phyloP scores from a whole-genome alignment of 1,139 yeast species.

The Pichia norvegensis region DNA sequence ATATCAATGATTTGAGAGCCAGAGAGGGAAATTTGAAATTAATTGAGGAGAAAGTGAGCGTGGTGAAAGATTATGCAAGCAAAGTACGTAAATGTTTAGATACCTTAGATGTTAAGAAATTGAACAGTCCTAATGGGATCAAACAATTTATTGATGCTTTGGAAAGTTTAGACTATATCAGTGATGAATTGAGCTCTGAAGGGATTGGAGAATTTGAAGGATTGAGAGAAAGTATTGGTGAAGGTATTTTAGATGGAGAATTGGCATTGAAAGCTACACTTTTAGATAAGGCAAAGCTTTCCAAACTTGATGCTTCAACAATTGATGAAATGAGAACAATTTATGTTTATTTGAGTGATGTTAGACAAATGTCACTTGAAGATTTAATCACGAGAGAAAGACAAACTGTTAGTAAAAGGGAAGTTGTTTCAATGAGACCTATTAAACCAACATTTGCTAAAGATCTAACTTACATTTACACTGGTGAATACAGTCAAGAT shows the following conservation, averaged over 20 bases:
- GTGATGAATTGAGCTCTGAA: slow-evolving; percentile 31
- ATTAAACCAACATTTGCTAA: slow-evolving; percentile 18
- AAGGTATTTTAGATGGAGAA: slow-evolving; percentile 40
- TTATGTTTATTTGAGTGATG: slow-evolving; percentile 28
- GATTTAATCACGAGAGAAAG: slow-evolving; percentile 22
- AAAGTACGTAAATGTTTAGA: slow-evolving; percentile 6
- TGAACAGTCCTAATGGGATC: slow-evolving; percentile 31
- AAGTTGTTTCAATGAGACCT: slow-evolving; percentile 8
- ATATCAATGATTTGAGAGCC: slow-evolving; percentile 49
- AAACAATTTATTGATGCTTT: slow-evolving; percentile 33
- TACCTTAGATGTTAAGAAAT: slow-evolving; percentile 23
- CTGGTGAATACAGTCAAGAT: slow-evolving; percentile 39
- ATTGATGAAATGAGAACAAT: slow-evolving; percentile 40
- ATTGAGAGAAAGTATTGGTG: slow-evolving; percentile 40
- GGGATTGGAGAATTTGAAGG: slow-evolving; percentile 42
- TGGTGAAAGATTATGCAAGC: slow-evolving; percentile 59
- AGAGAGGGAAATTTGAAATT: slow-evolving; percentile 54
- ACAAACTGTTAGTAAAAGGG: slow-evolving; percentile 12
- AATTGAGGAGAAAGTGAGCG: slow-evolving; percentile 52
- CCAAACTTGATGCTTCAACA: slow-evolving; percentile 11
- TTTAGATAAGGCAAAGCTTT: slow-evolving; percentile 25
- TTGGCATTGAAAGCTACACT: slow-evolving; percentile 32
- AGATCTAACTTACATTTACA: slow-evolving; percentile 26
- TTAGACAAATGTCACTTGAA: slow-evolving; percentile 19
- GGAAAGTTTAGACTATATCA: slow-evolving; percentile 30